Percentiles rank a stretch among this genome's conserved stretches.
phyloP scores from a whole-genome alignment of 345 rosid genomes.

The Brassica incana region DNA sequence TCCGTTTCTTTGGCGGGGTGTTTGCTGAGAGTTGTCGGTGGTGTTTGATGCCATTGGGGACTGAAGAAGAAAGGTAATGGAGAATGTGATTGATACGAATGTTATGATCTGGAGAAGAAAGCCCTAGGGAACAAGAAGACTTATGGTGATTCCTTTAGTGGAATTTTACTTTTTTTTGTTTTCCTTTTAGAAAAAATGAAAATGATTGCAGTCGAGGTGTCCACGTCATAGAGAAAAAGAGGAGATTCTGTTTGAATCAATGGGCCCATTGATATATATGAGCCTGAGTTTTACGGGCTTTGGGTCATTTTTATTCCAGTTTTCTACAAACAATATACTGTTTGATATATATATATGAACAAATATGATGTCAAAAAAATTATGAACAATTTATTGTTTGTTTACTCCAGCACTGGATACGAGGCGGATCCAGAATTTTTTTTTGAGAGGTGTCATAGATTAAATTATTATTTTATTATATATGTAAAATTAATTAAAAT shows the following conservation, averaged over 20 bases:
- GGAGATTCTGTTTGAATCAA: not conserved
- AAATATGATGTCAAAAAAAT: no score
- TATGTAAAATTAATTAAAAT: no score
- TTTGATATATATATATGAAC: no score
- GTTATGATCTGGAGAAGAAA: constrained; percentile 3
- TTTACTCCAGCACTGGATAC: no score
- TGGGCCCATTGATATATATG: not conserved
- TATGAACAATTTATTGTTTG: no score
- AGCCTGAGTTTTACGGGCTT: not conserved
- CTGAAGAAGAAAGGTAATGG: not conserved
- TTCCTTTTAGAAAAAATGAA: not conserved
- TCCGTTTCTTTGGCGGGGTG: constrained; percentile 34
- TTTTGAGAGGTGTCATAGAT: no score
- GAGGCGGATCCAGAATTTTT: no score
- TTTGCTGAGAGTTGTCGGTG: constrained; percentile 23
- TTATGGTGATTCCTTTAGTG: constrained; percentile 18
- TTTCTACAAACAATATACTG: no score
- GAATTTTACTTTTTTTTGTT: constrained; percentile 8
- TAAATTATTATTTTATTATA: no score
- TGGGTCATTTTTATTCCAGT: not conserved
- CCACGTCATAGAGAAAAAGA: constrained; percentile 1
- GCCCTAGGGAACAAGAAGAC: constrained; percentile 19
- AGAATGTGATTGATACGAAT: not conserved
- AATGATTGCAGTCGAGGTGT: not conserved
- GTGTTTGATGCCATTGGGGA: constrained; percentile 36